Evolutionary conservation across 2,329 filamentous ascomycete species (phyloP), one percentile per base, ranked within the genome.

Genomic region (Fusarium zealandicum): DNA sequence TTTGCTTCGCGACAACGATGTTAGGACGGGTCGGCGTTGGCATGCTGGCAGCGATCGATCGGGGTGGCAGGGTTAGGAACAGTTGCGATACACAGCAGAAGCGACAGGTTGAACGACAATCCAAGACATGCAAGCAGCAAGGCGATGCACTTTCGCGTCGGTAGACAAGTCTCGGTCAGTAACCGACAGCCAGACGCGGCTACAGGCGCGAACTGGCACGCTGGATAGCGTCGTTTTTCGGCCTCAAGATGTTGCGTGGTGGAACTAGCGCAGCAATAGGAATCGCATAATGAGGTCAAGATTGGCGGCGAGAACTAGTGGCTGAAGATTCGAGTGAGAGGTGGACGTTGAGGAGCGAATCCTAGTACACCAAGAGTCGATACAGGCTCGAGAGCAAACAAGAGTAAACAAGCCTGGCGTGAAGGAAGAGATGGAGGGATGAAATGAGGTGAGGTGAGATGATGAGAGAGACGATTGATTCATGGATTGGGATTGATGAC

Each of bases 11-110:
- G 57, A 64, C 63, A 54, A 65, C 57, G 49, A 44, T 59, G 56
- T 59, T 61, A 45, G 31, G 38, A 38, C 39, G 41, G 32, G 42
- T 55, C 51, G 54, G 37, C 41, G 54, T 61, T 61, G 51, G 65
- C 67, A 69, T 69, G 56, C 67, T 69, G 63, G 59, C 46, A 53
- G 58, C 47, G 44, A 56, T 56, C 37, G 30, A 51, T 57, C 51
- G 46, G 41, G 33, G 51, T 54, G 7, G 51, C 53, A 52, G 46
- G 54, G 38, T 49, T 59, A 48, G 56, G 48, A 49, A 50, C 37
- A 48, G 53, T 59, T 57, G 59, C 50, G 46, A 59, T 55, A 57
- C 61, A 61, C 49, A 54, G 51, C 57, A 58, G 47, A 42, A 58
- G 54, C 43, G 44, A 58, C 55, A 57, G 39, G 52, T 59, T 57